Percentiles rank a stretch among this genome's conserved stretches.
Evolutionary conservation across 2,329 filamentous ascomycete genomes (phyloP).

Genomic region (Penicillium sclerotiorum): DNA sequence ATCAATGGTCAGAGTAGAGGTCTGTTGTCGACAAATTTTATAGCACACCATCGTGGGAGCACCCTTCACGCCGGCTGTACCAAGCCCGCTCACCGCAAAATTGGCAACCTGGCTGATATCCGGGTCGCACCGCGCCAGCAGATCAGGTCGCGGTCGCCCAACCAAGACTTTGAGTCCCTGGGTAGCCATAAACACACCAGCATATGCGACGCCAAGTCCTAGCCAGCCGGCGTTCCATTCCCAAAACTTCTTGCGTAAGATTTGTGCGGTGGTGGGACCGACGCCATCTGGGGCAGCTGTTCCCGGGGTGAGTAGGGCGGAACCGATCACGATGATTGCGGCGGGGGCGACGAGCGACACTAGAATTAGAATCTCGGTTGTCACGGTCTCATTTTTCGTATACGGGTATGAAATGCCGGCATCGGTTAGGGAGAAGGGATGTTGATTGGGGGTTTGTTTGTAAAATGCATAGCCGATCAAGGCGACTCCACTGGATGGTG

Average conservation of each 20-base stretch:
- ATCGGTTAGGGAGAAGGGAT: constrained; percentile 73
- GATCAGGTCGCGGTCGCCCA: constrained; percentile 66
- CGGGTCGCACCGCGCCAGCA: constrained; percentile 72
- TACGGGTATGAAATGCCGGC: constrained; percentile 79
- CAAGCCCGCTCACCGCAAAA: constrained; percentile 66
- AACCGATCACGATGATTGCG: constrained; percentile 68
- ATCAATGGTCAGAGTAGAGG: constrained; percentile 66
- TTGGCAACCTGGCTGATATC: constrained; percentile 65
- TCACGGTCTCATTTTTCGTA: constrained; percentile 70
- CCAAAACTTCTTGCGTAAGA: constrained; percentile 86
- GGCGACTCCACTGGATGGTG: constrained; percentile 52
- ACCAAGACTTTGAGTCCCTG: constrained; percentile 79
- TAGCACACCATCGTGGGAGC: constrained; percentile 73
- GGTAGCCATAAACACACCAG: constrained; percentile 76
- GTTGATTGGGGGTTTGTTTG: constrained; percentile 64
- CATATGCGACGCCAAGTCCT: constrained; percentile 73
- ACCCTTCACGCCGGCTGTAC: constrained; percentile 50
- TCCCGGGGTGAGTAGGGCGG: constrained; percentile 71
- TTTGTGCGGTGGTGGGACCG: constrained; percentile 58
- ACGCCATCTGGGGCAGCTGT: constrained; percentile 57
- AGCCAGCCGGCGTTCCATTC: constrained; percentile 86
- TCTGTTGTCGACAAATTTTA: constrained; percentile 69
- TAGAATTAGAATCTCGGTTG: constrained; percentile 65
- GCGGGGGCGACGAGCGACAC: constrained; percentile 67
- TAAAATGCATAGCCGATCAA: constrained; percentile 63